These are phyloP conservation scores for Alternaria hordeiaustralica DNA, from an alignment of 2,329 filamentous ascomycete genomes.

Conservation along the genomic window DNA sequence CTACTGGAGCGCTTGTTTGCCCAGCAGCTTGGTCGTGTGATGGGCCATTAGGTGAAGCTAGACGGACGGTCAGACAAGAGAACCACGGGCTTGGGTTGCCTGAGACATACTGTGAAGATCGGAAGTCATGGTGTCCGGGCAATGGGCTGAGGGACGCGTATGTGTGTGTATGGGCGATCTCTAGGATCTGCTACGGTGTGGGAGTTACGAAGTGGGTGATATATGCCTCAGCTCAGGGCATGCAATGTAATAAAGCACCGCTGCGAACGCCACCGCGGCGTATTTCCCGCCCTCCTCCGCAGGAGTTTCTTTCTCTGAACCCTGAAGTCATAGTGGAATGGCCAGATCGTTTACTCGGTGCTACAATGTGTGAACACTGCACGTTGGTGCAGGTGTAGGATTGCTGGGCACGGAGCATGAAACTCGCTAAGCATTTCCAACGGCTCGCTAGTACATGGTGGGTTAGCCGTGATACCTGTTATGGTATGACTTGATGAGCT, in stretches of 20 bases:
- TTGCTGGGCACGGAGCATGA: conserved; percentile 29
- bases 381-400: conserved; percentile 14
- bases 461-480: conserved; percentile 12
- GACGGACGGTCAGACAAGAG: conserved; percentile 30
- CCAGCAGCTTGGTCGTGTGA: conserved; percentile 35
- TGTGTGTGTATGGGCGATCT: conserved; percentile 23
- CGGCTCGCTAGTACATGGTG: conserved; percentile 7
- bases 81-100: conserved; percentile 13
- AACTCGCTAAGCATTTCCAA: conserved; percentile 38
- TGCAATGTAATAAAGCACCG: conserved; percentile 42
- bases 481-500: conserved; percentile 16
- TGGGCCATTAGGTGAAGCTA: conserved; percentile 37
- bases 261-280: conserved; percentile 25
- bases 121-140: conserved; percentile 41
- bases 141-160: conserved; percentile 16
- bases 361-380: conserved; percentile 17
- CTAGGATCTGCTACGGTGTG: conserved; percentile 25
- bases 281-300: conserved; percentile 17
- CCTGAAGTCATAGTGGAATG: conserved; percentile 20
- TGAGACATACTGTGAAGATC: conserved; percentile 40
- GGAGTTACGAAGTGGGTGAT: conserved; percentile 29
- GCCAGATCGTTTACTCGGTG: conserved; percentile 14
- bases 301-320: conserved; percentile 17
- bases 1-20: conserved; percentile 38
- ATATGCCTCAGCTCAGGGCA: conserved; percentile 33